Base-by-base conservation (phyloP, 345 rosid genomes). In the Raphanus raphanistrum region DNA sequence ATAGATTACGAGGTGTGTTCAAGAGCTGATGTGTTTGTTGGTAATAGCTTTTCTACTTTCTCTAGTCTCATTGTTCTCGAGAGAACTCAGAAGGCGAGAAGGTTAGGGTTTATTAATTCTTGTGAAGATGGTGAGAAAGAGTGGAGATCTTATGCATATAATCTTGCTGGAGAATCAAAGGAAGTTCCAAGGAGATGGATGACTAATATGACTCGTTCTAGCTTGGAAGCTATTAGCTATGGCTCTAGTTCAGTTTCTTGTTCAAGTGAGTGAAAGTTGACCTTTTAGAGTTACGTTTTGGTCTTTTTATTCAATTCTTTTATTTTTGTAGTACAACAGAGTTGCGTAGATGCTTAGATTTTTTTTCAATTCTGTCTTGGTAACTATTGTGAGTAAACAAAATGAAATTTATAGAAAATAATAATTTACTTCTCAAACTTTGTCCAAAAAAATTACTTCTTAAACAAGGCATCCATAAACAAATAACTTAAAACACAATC, bases 1-100 rank as follows among this genome's bases (percentile, higher is more conserved):
- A 92, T 95, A 35, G 99, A 95, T 61, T 95, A 92, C 12, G 99
- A 95, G 76, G 99, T 92, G 54, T 95, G 99, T 82, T 84, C 83
- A 17, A 85, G 86, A 82, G 90, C 99, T 0, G 94, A 92, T 80
- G 76, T 91, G 0, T 95, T 95, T 15, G 86, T 91, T 7, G 99
- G 99, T 8, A 95, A 95, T 76, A 95, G 96, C 75, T 95, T 90
- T 69, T 95, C 99, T 7, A 95, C 99, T 2, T 95, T 95, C 83
- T 95, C 99, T 6, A 90, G 97, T 85, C 97, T 95, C 32, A 76
- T 95, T 45, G 96, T 79, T 58, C 96, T 92, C 8, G 96, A 91
- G 61, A 87, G 99, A 76, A 91, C 99, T 9, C 99, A 92, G 67
- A 92, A 85, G 84, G 84, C 81, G 78, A 81, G 83, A 16, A 82